Percentiles rank a stretch among this genome's conserved stretches.
Evolutionary conservation across 352 stramenopile species (phyloP).

Genomic region (Phytophthora vignae): DNA sequence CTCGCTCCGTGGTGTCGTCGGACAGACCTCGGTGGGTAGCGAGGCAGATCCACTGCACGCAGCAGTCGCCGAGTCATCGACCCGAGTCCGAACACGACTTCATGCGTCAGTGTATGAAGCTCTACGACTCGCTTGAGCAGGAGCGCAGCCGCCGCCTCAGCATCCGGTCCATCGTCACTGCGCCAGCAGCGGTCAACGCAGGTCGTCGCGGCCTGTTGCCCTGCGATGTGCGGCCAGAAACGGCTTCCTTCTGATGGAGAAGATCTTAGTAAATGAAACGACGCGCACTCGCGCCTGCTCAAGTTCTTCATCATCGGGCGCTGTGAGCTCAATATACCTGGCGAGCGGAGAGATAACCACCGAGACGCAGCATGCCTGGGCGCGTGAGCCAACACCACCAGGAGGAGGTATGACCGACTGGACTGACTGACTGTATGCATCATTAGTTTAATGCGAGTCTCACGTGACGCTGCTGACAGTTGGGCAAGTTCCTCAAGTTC

Average conservation of each 20-base stretch:
- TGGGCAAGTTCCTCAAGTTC: conserved; percentile 89
- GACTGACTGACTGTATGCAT: not conserved
- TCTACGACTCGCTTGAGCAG: conserved; percentile 27
- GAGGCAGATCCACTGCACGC: conserved; percentile 30
- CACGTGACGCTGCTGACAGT: conserved; percentile 33
- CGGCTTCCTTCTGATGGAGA: conserved; percentile 11
- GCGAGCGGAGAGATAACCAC: not conserved
- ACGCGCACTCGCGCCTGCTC: conserved; percentile 13
- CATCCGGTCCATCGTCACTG: conserved; percentile 7
- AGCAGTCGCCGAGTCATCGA: conserved; percentile 18
- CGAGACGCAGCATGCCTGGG: conserved; percentile 26
- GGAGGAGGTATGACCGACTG: conserved; percentile 55
- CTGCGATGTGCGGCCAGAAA: conserved; percentile 22
- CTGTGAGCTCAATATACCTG: not conserved
- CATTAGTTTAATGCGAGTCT: conserved; percentile 5
- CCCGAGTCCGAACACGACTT: conserved; percentile 22
- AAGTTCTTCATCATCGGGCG: not conserved
- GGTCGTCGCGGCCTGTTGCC: conserved; percentile 1
- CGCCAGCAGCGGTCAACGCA: not conserved
- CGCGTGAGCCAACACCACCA: conserved; percentile 64
- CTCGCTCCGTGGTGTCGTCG: conserved; percentile 6
- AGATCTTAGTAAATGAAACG: conserved; percentile 32
- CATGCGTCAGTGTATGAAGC: conserved; percentile 33
- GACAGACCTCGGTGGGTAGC: conserved; percentile 18
- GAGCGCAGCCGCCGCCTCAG: conserved; percentile 19